Evolutionary conservation across 495 filamentous ascomycete species (phyloP).

Genomic region (Aspergillus funiculosus): DNA sequence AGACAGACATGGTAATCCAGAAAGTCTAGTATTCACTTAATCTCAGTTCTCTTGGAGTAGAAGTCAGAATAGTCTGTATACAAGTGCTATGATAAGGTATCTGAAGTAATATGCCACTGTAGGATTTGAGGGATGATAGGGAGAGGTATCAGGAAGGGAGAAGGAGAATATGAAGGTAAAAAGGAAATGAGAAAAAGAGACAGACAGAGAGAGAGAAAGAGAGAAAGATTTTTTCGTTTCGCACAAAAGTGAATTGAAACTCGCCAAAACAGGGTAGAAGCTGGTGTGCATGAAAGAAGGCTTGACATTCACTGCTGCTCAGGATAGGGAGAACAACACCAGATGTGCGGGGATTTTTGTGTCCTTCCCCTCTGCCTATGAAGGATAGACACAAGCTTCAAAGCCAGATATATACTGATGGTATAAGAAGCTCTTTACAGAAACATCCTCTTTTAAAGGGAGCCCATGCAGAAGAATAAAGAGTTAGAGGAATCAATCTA

Average conservation of each 20-base stretch:
- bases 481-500: constrained; percentile 12
- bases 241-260: constrained; percentile 10
- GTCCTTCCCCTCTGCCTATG: constrained; percentile 1
- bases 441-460: constrained; percentile 5
- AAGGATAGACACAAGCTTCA: background rate
- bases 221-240: constrained; percentile 1
- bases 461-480: constrained; percentile 5
- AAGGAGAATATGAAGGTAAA: constrained; percentile 7
- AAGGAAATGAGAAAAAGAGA: constrained; percentile 11
- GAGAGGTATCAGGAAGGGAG: constrained; percentile 7
- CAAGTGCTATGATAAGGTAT: background rate
- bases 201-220: constrained; percentile 13
- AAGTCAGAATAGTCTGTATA: background rate
- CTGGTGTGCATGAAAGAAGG: constrained; percentile 7
- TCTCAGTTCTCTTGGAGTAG: background rate
- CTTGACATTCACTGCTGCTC: constrained; percentile 19
- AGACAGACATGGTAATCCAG: constrained; percentile 21
- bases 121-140: background rate
- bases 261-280: constrained; percentile 6
- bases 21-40: background rate
- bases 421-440: background rate
- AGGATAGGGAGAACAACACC: constrained; percentile 8
- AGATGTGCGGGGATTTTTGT: constrained; percentile 5
- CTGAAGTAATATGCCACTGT: background rate
- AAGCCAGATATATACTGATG: constrained; percentile 7